Evolutionary conservation across 208 protist species (phyloP).

Genomic region (Acanthamoeba castellanii): DNA sequence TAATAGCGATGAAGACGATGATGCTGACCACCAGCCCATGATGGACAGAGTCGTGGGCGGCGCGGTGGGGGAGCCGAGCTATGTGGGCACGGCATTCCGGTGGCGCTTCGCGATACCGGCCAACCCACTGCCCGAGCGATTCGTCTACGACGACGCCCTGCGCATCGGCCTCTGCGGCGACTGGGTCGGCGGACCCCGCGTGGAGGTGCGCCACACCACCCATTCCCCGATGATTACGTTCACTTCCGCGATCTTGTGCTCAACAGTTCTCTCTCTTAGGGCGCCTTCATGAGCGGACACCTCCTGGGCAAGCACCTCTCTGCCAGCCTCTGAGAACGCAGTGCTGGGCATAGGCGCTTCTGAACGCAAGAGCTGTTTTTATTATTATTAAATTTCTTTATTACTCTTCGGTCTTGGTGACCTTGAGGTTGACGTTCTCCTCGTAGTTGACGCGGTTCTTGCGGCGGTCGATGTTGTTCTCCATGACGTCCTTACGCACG

Average conservation of each 20-base stretch:
- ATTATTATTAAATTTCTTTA: too few relatives aligned
- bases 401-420: background rate
- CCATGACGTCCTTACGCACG: conserved; percentile 32
- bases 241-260: too few relatives aligned
- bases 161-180: conserved; percentile 40
- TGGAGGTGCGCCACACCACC: background rate
- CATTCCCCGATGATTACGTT: background rate
- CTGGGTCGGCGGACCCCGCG: background rate
- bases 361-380: too few relatives aligned
- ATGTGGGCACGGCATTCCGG: background rate
- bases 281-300: conserved; percentile 43
- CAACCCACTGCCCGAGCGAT: background rate
- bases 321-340: background rate
- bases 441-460: conserved; percentile 11
- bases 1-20: background rate
- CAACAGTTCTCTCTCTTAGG: background rate
- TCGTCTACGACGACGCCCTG: conserved; percentile 9
- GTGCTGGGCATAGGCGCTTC: too few relatives aligned
- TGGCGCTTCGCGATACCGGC: background rate
- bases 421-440: conserved; percentile 13
- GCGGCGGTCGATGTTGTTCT: conserved; percentile 39
- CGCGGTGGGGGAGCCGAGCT: conserved; percentile 2
- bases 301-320: background rate
- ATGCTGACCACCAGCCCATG: too few relatives aligned
- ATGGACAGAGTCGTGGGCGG: background rate